These are phyloP conservation scores for Neurospora sp. DNA, from an alignment of 495 filamentous ascomycete genomes.

Conservation along the genomic window DNA sequence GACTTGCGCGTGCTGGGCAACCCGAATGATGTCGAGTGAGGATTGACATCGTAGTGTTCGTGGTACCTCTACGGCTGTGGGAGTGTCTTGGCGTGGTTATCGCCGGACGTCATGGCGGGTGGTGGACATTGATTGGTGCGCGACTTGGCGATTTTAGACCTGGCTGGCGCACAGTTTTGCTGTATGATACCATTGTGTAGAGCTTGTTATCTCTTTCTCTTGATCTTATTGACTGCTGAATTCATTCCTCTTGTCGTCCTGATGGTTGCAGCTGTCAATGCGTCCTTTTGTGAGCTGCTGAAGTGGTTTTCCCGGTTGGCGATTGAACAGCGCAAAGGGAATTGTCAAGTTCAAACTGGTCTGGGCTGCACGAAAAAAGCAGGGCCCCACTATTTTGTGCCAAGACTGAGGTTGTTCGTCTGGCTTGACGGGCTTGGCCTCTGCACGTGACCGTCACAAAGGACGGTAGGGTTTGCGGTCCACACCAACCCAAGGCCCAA, in stretches of 20 bases:
- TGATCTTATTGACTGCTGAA: background rate
- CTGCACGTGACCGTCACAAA: slow-evolving; percentile 21
- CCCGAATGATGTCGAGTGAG: background rate
- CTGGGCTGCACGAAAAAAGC: background rate
- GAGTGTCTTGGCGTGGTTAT: background rate
- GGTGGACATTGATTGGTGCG: background rate
- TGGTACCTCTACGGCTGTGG: background rate
- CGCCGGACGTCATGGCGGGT: background rate
- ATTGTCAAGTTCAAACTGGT: background rate
- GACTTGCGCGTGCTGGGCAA: slow-evolving; percentile 44
- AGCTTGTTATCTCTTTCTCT: background rate
- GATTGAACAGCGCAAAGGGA: background rate
- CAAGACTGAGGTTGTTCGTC: background rate
- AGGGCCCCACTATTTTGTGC: background rate
- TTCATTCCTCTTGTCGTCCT: background rate
- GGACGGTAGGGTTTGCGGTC: slow-evolving; percentile 27
- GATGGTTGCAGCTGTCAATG: background rate
- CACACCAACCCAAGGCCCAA: slow-evolving; percentile 17
- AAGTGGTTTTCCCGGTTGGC: background rate
- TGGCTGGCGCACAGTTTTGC: background rate
- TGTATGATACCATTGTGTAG: background rate
- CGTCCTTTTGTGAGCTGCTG: background rate
- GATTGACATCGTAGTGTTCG: background rate
- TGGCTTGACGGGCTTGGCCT: background rate
- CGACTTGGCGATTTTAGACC: background rate